Percentiles rank a stretch among this genome's conserved stretches.
Conservation (phyloP, 805 yeast genomes). For the Teunomyces panamensis region DNA sequence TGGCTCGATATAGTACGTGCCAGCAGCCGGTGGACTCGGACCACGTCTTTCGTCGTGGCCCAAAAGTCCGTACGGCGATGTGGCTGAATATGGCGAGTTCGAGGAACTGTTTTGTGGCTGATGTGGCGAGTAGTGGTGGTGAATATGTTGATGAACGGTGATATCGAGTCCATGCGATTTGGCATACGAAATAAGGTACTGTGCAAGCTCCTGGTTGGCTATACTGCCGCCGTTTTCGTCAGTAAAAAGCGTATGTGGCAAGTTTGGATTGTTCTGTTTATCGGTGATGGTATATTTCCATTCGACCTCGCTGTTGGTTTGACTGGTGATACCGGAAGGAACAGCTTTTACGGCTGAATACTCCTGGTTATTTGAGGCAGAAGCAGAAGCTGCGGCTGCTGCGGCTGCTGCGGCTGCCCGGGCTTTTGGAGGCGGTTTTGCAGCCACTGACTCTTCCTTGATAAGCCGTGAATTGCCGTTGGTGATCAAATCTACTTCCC, state of each 20-base stretch:
- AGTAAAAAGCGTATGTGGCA: slow-evolving; percentile 21
- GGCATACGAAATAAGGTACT: slow-evolving; percentile 58
- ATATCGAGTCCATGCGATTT: slow-evolving; percentile 54
- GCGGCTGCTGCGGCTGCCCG: slow-evolving; percentile 1
- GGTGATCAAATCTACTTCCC: slow-evolving; percentile 57
- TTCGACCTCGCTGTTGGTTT: slow-evolving; percentile 37
- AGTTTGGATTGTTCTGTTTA: slow-evolving; percentile 36
- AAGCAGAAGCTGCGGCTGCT: neutral
- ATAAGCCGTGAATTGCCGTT: slow-evolving; percentile 12
- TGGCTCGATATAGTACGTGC: slow-evolving; percentile 35
- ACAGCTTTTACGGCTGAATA: neutral
- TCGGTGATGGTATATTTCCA: slow-evolving; percentile 54
- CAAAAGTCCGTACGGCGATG: slow-evolving; percentile 10
- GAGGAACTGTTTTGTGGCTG: slow-evolving; percentile 6
- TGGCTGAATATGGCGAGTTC: slow-evolving; percentile 4
- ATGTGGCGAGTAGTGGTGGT: slow-evolving; percentile 59
- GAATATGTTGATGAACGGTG: slow-evolving; percentile 82
- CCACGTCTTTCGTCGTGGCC: neutral
- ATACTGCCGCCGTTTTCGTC: slow-evolving; percentile 47
- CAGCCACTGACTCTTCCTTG: neutral
- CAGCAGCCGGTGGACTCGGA: slow-evolving; percentile 1
- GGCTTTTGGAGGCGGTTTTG: neutral
- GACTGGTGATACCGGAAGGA: slow-evolving; percentile 2
- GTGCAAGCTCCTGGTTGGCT: slow-evolving; percentile 51
- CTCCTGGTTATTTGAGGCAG: neutral